Conservation (phyloP, 176 grass and related monocot species). For the Pontederia crassipes region DNA sequence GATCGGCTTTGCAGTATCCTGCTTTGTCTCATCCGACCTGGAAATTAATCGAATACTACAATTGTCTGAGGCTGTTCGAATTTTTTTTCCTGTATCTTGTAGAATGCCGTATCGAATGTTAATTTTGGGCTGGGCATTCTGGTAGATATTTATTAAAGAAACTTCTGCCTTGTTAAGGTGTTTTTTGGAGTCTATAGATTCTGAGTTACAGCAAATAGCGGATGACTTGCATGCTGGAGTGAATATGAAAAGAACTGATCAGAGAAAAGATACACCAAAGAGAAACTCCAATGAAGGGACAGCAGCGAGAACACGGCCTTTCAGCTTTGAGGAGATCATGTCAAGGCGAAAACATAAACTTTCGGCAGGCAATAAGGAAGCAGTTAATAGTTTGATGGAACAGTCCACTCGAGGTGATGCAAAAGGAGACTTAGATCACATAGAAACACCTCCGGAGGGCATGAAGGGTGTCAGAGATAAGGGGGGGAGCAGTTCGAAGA, state of each 20-base stretch:
- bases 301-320: constrained; percentile 75
- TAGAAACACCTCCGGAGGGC: constrained; percentile 20
- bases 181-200: too few species aligned
- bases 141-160: too few species aligned
- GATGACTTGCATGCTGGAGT: not conserved
- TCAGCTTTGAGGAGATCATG: constrained; percentile 83
- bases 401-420: constrained; percentile 11
- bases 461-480: constrained; percentile 28
- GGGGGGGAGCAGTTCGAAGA: constrained; percentile 22
- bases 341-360: constrained; percentile 53
- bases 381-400: not conserved
- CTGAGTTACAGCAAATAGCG: too few species aligned
- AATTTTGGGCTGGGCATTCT: too few species aligned
- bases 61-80: too few species aligned
- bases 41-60: too few species aligned
- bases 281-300: constrained; percentile 35
- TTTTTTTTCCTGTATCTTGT: too few species aligned
- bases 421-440: not conserved
- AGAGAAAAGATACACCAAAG: constrained; percentile 11
- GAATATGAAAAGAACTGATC: constrained; percentile 55
- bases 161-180: too few species aligned
- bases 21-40: too few species aligned
- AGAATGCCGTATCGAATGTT: too few species aligned
- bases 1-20: too few species aligned
- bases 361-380: not conserved